Evolutionary conservation across 768 basidiomycete species (phyloP), one percentile per base, ranked within the genome.

Genomic region (Pleurotus eryngii): DNA sequence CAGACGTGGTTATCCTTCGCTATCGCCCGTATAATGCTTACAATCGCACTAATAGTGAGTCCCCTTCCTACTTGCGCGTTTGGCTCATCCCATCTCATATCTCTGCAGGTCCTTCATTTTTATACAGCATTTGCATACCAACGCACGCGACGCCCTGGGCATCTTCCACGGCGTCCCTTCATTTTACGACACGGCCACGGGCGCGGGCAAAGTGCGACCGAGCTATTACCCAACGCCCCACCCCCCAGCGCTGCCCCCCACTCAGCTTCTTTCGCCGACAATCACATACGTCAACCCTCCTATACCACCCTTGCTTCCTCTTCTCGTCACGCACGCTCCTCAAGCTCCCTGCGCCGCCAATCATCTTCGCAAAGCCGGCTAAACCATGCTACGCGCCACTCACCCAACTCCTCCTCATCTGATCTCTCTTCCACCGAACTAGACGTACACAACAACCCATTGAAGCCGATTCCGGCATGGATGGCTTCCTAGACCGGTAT

Each of bases 1-100:
- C 70, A 74, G 1, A 68, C 72, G 6, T 90, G 87, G 88, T 64
- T 86, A 18, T 71, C 72, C 42, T 74, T 84, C 7, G 75, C 84
- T 0, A 61, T 79, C 47, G 55, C 82, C 49, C 82, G 89, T 40
- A 67, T 88, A 30, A 63, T 76, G 8, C 48, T 88, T 20, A 89
- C 88, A 1, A 58, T 74, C 40, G 58, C 71, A 24, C 61, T 85
- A 49, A 67, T 82, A 55, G 89, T 90, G 64, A 68, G 87, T 77
- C 49, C 46, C 17, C 43, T 7, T 78, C 49, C 46, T 18, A 40
- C 9, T 15, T 12, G 2, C 11, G 17, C 8, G 7, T 9, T 4
- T 26, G 24, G 8, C 9, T 30, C 45, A 49, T 2, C 37, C 3
- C 30, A 27, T 51, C 30, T 56, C 43, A 51, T 39, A 20, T 62